Evolutionary conservation across 345 rosid species (phyloP).

Genomic region (Rhodamnia rubescens): DNA sequence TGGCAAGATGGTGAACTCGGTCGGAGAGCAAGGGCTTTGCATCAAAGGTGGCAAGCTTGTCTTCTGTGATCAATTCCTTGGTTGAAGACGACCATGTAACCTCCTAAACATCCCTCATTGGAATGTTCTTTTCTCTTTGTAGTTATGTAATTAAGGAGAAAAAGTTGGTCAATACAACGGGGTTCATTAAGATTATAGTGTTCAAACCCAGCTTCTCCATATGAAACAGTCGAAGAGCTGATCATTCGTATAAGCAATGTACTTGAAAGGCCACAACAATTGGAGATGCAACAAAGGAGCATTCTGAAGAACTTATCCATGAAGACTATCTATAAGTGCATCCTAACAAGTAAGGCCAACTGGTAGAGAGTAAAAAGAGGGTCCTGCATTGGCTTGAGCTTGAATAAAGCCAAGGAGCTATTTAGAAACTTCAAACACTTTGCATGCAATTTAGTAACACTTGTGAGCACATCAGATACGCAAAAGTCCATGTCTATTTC

Average conservation of each 20-base stretch:
- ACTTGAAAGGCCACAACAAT: background rate
- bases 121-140: background rate
- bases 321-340: background rate
- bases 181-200: background rate
- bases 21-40: slow-evolving; percentile 10
- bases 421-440: background rate
- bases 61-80: slow-evolving; percentile 1
- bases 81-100: background rate
- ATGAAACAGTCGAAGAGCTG: background rate
- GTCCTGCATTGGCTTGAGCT: background rate
- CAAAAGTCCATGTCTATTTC: background rate
- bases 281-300: background rate
- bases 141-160: background rate
- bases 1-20: slow-evolving; percentile 6
- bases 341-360: background rate
- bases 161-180: background rate
- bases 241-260: background rate
- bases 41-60: slow-evolving; percentile 8
- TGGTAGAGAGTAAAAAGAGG: background rate
- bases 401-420: background rate
- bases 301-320: background rate
- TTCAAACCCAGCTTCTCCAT: background rate
- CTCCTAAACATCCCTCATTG: background rate
- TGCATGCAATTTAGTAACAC: background rate
- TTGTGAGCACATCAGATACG: background rate